phyloP scores from a whole-genome alignment of 75 land plant genomes.

The Gnetum montanum region DNA sequence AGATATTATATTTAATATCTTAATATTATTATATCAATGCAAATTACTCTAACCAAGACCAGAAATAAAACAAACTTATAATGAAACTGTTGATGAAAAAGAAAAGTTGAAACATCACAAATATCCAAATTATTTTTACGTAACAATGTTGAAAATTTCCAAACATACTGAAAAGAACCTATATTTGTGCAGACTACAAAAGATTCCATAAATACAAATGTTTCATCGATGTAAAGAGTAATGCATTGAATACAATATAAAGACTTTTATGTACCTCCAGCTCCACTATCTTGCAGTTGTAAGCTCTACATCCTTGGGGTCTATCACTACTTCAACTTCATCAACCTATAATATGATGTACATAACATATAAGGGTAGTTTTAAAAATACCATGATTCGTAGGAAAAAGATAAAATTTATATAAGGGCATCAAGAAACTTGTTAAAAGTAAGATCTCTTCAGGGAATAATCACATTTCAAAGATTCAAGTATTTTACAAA shows the following conservation, averaged over 20 bases:
- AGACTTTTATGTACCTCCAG: slow-evolving; percentile 85
- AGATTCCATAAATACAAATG: too few relatives aligned
- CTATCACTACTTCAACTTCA: slow-evolving; percentile 96
- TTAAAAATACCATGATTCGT: neutral
- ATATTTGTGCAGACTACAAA: too few relatives aligned
- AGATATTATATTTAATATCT: neutral
- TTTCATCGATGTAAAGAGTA: too few relatives aligned
- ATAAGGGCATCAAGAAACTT: too few relatives aligned
- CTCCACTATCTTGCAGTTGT: slow-evolving; percentile 98
- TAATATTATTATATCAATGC: neutral
- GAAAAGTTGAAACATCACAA: neutral
- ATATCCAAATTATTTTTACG: slow-evolving; percentile 4
- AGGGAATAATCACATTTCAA: too few relatives aligned
- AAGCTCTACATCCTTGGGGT: slow-evolving; percentile 97
- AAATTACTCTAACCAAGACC: neutral
- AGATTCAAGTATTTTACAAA: too few relatives aligned
- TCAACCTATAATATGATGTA: slow-evolving; percentile 51
- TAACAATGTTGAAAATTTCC: too few relatives aligned
- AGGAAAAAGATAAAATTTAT: neutral
- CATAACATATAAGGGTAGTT: neutral
- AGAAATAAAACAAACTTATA: neutral
- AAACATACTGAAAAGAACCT: too few relatives aligned
- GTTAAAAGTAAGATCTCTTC: too few relatives aligned
- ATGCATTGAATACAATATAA: neutral
- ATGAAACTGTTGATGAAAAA: neutral